Base-by-base conservation (phyloP, 2,329 filamentous ascomycete genomes). In the Cladosporium sp. region DNA sequence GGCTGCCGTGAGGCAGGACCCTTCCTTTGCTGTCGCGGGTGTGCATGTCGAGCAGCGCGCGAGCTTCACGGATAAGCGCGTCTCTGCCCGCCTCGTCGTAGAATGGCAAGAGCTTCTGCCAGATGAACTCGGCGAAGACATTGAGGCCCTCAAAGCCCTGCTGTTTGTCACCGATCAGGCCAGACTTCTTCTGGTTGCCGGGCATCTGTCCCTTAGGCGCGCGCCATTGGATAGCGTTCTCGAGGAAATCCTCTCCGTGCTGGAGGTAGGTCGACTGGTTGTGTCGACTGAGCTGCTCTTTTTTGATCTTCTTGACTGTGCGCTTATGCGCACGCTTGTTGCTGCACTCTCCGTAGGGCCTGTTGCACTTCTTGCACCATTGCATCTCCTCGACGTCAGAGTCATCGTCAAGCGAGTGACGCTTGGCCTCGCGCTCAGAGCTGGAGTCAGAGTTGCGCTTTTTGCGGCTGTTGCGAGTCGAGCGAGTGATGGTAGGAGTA, bases 381-480 rank as follows among this genome's bases (percentile, higher is more conserved):
- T 13, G 31, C 11, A 22, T 18, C 13, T 8, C 16, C 16, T 35
- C 33, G 18, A 22, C 13, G 1, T 19, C 18, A 13, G 33, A 42
- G 5, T 22, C 40, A 42, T 42, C 40, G 16, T 6, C 9, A 11
- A 13, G 34, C 5, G 40, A 19, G 14, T 11, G 40, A 9, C 48
- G 48, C 18, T 50, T 50, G 16, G n/a, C 16, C 3, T 35, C 41
- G 13, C 48, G 40, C 10, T 37, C 48, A n/a, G 16, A 31, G 22
- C 37, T 40, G 4, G 48, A 50, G 7, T 37, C 32, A 8, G 48
- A 50, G 9, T 40, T 33, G 16, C 48, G 40, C 18, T 50, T 50
- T 8, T 40, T 14, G 18, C 48, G 37, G 5, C n/a, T 37, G 14
- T 16, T 22, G 4, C 44, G 46, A 18, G 46, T 10, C 4, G 46